Evolutionary conservation across 2,329 filamentous ascomycete species (phyloP), one percentile per base, ranked within the genome.

Genomic region (Penicillium decumbens): DNA sequence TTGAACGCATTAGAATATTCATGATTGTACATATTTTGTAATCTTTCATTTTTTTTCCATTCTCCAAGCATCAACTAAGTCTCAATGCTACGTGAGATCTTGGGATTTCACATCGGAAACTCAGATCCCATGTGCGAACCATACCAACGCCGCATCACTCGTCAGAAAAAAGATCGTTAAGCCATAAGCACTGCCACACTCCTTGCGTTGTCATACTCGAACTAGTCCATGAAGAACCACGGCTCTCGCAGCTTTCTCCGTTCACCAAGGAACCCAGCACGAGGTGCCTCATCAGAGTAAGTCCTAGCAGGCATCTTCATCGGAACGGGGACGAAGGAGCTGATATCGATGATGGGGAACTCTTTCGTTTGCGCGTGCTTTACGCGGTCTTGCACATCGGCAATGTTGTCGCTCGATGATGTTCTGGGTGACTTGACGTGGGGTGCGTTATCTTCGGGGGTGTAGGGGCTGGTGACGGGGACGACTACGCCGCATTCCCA

Each of bases 401-500:
- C 18, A 3, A 20, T 37, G 33, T 12, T 20, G 9, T 4, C 27
- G 27, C 9, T 18, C 6, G 8, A n/a, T n/a, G 32, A 9, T n/a
- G 8, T 20, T 23, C 13, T 23, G 12, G 23, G n/a, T 9, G 41
- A 37, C 53, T 47, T n/a, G 32, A 28, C 46, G 39, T 70, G 4
- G 70, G 66, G 64, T 75, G n/a, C 51, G 43, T 47, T 49, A 10
- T 25, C 72, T 5, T 65, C 62, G 39, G 61, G 55, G 49, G 50
- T 45, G 38, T 58, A 49, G 3, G 45, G 47, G n/a, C 56, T 53
- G 13, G 58, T 60, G 23, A 87, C 75, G 8, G 84, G 83, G 35
- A 96, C 67, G 23, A 97, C 61, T 1, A 98, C 88, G 30, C 93
- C 93, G 64, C 90, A 95, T 72, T 97, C 93, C 91, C 92, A 97